phyloP scores from a whole-genome alignment of 2,329 filamentous ascomycete genomes.

The Fusarium metavorans region DNA sequence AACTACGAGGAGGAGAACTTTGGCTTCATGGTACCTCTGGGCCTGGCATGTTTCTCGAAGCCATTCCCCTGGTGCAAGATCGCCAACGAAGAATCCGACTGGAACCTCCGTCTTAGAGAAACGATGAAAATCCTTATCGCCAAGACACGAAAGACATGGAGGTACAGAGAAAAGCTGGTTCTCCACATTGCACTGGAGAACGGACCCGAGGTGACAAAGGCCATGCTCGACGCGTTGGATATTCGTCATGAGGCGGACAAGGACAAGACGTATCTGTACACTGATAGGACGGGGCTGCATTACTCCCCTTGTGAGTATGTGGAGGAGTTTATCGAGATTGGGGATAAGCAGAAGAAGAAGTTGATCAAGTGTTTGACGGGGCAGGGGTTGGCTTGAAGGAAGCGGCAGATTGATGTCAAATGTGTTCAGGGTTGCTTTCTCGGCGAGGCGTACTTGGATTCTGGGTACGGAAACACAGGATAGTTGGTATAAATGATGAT shows the following conservation, averaged over 20 bases:
- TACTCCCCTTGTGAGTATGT: conserved; percentile 23
- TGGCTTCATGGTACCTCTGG: conserved; percentile 21
- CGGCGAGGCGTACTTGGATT: not conserved
- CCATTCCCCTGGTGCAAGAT: conserved; percentile 19
- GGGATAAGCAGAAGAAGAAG: conserved; percentile 16
- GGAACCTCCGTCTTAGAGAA: conserved; percentile 9
- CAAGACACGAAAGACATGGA: conserved; percentile 2
- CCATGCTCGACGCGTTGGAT: conserved; percentile 6
- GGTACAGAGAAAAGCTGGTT: conserved; percentile 10
- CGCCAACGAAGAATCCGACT: conserved; percentile 12
- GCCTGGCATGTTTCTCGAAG: conserved; percentile 11
- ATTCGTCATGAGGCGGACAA: not conserved
- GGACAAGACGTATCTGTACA: conserved; percentile 16
- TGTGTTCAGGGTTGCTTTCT: not conserved
- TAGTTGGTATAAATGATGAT: not conserved
- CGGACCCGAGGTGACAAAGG: conserved; percentile 4
- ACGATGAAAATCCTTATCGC: conserved; percentile 15
- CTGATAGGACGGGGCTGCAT: conserved; percentile 9
- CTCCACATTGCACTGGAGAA: conserved; percentile 23
- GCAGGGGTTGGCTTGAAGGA: conserved; percentile 5
- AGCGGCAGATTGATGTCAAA: not conserved
- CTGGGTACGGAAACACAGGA: not conserved
- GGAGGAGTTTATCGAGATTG: conserved; percentile 12
- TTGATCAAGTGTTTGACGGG: not conserved
- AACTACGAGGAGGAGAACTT: conserved; percentile 25